Base-by-base conservation (phyloP, 371 early-diverging fungal genomes). In the Massospora cicadina region DNA sequence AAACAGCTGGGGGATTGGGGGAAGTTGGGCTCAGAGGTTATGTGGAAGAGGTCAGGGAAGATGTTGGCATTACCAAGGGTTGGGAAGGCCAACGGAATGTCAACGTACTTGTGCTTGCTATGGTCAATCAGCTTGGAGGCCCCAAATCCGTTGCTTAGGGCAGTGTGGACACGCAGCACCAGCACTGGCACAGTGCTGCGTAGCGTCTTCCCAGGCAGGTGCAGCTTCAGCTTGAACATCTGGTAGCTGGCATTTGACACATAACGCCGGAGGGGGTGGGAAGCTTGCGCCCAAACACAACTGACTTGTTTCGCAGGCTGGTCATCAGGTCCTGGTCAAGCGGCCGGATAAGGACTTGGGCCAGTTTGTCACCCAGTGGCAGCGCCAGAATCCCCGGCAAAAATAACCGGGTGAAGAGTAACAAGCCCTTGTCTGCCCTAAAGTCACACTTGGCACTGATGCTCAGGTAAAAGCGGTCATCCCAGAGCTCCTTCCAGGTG, bases 71-170 rank as follows among this genome's bases (percentile, higher is more conserved):
- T 26, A 21, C 23, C 32, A 10, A 60, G 31, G 3, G 60, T 60
- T 2, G 60, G 60, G 21, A 60, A 60, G 31, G 60, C 60, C 17
- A 60, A 12, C 30, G 60, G 60, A 26, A 60, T 23, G 32, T 60
- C 60, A 10, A 60, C 23, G 31, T 30, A 60, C 21, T 60, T 60
- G 31, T 60, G 43, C 43, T 43, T 43, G 10, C 5, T 43, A 5
- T 43, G 5, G 43, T 17, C 43, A 43, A 43, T 17, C 10, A 43
- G 43, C 5, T 43, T 5, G 17, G 43, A 43, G 5, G 43, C 10
- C 43, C 10, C 43, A 43, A 43, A 43, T 17, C 17, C 43, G 43
- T 17, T 17, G 10, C 5, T 10, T 5, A 5, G 43, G 17, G 43
- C 43, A 17, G 43, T 43, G 43, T 43, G 43, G 17, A 43, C 17